Base-by-base conservation (phyloP, 163 green algal species). In the Smithsoniella earleae region DNA sequence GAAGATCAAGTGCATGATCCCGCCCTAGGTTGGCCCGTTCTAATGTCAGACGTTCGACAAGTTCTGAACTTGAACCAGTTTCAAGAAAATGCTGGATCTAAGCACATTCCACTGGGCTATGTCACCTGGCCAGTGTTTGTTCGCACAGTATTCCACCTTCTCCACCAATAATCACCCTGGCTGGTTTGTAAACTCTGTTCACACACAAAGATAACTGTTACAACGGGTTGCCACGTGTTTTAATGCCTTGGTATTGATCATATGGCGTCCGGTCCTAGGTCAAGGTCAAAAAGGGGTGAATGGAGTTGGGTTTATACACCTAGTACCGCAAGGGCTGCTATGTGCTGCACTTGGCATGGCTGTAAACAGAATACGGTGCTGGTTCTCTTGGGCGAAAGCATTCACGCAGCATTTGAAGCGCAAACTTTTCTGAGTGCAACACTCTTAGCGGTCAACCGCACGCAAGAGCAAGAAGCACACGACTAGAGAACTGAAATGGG, bases 401-500 rank as follows among this genome's bases (percentile, higher is more conserved):
- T 49, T 49, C 40, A 49, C 40, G 10, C 10, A 49, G 10, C 10
- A 13, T 22, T 13, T 49, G 10, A 13, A 10, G 13, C 13, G 10
- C 40, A 49, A 22, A 13, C 10, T 22, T 49, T 49, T 10, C 40
- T 10, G 10, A 27, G 31, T 65, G 52, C 20, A 65, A 65, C 20
- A 64, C 0, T 36, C 33, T 64, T 69, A 69, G 16, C 58, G n/a
- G 58, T 69, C 58, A 10, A 69, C 58, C 18, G 58, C 58, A 69
- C 58, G 83, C 62, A 96, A 80, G 82, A 84, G 93, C 37, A 96
- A 78, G 16, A 78, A 87, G 77, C 79, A 85, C 16, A 89, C 62
- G 5, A 69, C 58, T 36, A 96, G 76, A n/a, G 77, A 87, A 36
- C 88, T 74, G 74, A 95, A 94, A 78, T 96, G 90, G 1, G 86